Percentiles rank a stretch among this genome's conserved stretches.
Conservation (phyloP, 352 stramenopile species). For the Phytophthora sp. region DNA sequence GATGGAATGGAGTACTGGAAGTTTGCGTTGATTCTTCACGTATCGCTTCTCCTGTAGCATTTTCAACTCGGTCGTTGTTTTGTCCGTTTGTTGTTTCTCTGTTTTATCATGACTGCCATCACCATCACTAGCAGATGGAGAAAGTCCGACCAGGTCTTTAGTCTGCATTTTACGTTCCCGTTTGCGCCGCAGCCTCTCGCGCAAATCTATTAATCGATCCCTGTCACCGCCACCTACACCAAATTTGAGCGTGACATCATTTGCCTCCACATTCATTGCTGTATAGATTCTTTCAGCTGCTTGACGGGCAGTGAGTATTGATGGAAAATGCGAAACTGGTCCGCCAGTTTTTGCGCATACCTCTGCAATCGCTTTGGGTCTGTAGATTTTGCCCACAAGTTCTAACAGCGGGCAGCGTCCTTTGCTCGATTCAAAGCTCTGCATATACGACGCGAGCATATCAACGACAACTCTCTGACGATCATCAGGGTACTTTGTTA, state of each 20-base stretch:
- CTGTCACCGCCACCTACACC: conserved; percentile 28
- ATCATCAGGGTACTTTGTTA: conserved; percentile 42
- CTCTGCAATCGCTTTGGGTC: conserved; percentile 20
- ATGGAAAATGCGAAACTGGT: not conserved
- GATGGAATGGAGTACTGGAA: not conserved
- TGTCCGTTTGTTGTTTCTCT: not conserved
- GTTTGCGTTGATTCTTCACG: not conserved
- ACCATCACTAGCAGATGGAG: not conserved
- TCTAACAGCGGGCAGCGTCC: conserved; percentile 32
- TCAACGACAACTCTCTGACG: conserved; percentile 32
- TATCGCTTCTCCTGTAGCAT: not conserved
- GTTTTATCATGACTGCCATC: not conserved
- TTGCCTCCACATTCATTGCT: conserved; percentile 29
- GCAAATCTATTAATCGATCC: conserved; percentile 29
- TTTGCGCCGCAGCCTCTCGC: conserved; percentile 1
- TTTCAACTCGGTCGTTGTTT: not conserved
- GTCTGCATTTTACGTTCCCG: conserved; percentile 6
- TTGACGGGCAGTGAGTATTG: conserved; percentile 12
- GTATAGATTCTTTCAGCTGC: conserved; percentile 33
- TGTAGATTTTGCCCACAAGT: conserved; percentile 31
- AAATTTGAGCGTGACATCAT: conserved; percentile 34
- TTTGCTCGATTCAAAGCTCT: conserved; percentile 29
- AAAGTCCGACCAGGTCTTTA: not conserved
- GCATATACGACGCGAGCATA: conserved; percentile 41
- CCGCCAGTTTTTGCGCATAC: conserved; percentile 16